Percentiles rank a stretch among this genome's conserved stretches.
Evolutionary conservation across 805 yeast species (phyloP).

Genomic region (Jamesozyma hellenica): DNA sequence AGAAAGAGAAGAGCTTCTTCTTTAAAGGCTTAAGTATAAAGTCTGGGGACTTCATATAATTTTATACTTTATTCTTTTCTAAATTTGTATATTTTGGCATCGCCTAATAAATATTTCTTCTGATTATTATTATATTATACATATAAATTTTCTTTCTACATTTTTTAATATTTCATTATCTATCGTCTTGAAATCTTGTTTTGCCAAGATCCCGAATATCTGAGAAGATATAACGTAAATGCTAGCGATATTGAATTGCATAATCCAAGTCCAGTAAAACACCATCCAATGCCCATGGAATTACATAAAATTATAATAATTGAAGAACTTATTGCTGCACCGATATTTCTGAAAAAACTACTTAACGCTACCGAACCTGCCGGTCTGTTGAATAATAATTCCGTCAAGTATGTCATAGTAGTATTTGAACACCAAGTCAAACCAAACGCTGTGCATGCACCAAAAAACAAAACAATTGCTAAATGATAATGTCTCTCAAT

Average conservation of each 20-base stretch:
- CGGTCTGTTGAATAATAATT: conserved; percentile 39
- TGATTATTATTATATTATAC: background rate
- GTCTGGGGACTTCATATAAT: conserved; percentile 7
- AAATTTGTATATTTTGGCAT: conserved; percentile 13
- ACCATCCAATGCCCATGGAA: conserved; percentile 43
- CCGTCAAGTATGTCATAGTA: conserved; percentile 45
- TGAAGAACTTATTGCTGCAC: conserved; percentile 45
- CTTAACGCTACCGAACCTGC: conserved; percentile 47
- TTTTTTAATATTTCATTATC: too few relatives aligned
- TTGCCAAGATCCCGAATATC: conserved; percentile 14
- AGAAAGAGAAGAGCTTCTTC: conserved; percentile 99
- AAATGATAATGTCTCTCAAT: conserved; percentile 32
- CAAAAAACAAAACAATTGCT: conserved; percentile 34
- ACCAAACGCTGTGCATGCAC: conserved; percentile 42
- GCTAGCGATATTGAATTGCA: conserved; percentile 22
- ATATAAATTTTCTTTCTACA: background rate
- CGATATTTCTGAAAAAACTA: conserved; percentile 41
- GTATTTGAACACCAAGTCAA: conserved; percentile 47
- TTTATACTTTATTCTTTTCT: conserved; percentile 11
- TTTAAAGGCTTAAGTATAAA: conserved; percentile 61
- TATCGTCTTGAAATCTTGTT: conserved; percentile 1
- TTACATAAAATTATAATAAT: conserved; percentile 30
- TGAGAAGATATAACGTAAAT: conserved; percentile 17
- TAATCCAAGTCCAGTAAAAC: conserved; percentile 42
- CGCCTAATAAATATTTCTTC: conserved; percentile 7